Evolutionary conservation across 805 yeast genomes (phyloP).

Genomic region (Candida boleticola): DNA sequence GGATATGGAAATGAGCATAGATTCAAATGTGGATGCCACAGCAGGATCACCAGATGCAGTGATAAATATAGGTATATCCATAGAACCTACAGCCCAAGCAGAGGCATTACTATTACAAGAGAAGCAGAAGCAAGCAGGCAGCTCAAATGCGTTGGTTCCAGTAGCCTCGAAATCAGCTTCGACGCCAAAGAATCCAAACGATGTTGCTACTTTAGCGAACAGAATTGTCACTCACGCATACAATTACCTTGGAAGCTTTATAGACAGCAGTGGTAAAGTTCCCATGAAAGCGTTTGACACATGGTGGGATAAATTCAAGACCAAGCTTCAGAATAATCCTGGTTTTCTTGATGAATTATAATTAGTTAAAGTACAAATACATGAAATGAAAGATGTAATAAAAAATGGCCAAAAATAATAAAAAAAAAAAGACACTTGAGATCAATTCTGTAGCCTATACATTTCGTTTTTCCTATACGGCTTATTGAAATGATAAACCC

Average conservation of each 20-base stretch:
- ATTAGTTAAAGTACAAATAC: not conserved
- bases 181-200: conserved; percentile 20
- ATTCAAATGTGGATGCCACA: conserved; percentile 27
- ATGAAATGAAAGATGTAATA: no score
- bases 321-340: conserved; percentile 76
- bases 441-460: no score
- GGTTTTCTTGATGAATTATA: conserved; percentile 58
- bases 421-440: conserved; percentile 3
- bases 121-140: conserved; percentile 22
- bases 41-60: conserved; percentile 9
- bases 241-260: conserved; percentile 84
- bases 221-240: conserved; percentile 91
- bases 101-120: conserved; percentile 51
- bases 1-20: conserved; percentile 39
- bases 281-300: conserved; percentile 83
- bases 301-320: conserved; percentile 93
- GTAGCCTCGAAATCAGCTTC: conserved; percentile 18
- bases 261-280: conserved; percentile 76
- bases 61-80: conserved; percentile 76
- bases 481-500: no score
- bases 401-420: not conserved
- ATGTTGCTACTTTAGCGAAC: conserved; percentile 64
- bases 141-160: conserved; percentile 19
- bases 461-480: no score
- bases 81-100: conserved; percentile 75